Evolutionary conservation across 2,329 filamentous ascomycete genomes (phyloP).

Genomic region (Tolypocladium inflatum): DNA sequence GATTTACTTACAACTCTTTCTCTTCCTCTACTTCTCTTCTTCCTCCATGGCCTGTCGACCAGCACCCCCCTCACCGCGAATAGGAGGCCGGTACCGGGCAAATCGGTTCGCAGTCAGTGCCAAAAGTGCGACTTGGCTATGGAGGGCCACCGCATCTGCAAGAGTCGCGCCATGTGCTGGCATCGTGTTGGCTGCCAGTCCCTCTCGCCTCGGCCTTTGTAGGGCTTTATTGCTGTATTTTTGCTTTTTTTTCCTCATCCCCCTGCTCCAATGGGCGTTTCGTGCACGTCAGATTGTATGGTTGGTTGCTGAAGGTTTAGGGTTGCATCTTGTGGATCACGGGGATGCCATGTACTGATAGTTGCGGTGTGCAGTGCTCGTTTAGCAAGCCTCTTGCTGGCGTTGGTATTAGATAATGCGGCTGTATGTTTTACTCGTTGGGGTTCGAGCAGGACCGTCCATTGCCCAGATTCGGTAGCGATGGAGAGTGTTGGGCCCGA

Average conservation of each 20-base stretch:
- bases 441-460: not conserved
- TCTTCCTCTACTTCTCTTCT: not conserved
- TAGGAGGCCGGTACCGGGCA: not conserved
- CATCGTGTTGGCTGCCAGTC: constrained; percentile 1
- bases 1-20: not conserved
- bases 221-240: not conserved
- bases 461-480: not conserved
- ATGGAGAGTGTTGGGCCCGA: not conserved
- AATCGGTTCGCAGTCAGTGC: not conserved
- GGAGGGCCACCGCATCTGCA: not conserved
- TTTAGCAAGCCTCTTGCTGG: not conserved
- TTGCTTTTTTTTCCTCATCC: not conserved
- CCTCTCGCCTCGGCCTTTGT: not conserved
- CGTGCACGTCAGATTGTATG: not conserved
- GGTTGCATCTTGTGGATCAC: not conserved
- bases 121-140: not conserved
- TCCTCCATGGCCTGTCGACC: not conserved
- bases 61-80: not conserved
- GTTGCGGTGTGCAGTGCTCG: not conserved
- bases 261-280: not conserved
- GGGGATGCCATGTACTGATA: not conserved
- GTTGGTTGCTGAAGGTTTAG: not conserved
- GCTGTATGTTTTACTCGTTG: not conserved
- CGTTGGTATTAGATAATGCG: not conserved
- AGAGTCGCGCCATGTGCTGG: constrained; percentile 1